These are phyloP conservation scores for Hippophae tibetana DNA, from an alignment of 306 rosid species.

Conservation along the genomic window DNA sequence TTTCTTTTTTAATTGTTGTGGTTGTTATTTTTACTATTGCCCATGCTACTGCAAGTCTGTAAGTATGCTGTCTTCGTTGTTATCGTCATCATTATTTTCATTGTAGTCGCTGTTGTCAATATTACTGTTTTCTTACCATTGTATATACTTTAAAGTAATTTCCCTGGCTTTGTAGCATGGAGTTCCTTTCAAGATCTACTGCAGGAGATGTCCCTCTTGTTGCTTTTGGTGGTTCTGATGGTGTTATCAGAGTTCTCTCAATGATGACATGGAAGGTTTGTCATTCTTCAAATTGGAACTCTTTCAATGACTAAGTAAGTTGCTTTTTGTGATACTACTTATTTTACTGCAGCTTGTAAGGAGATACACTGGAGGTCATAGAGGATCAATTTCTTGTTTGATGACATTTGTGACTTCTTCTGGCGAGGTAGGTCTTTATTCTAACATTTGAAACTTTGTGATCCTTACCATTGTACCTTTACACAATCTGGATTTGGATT, in stretches of 20 bases:
- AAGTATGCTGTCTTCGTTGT: not conserved
- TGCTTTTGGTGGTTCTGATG: slow-evolving; percentile 98
- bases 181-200: slow-evolving; percentile 81
- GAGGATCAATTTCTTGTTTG: slow-evolving; percentile 91
- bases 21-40: not conserved
- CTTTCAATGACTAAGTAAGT: slow-evolving; percentile 8
- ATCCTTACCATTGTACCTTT: not conserved
- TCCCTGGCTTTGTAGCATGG: slow-evolving; percentile 67
- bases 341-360: slow-evolving; percentile 71
- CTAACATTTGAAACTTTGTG: slow-evolving; percentile 18
- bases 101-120: not conserved
- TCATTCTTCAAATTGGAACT: slow-evolving; percentile 18
- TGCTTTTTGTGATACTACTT: slow-evolving; percentile 18
- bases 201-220: slow-evolving; percentile 91
- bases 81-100: not conserved
- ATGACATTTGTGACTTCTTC: slow-evolving; percentile 90
- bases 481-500: slow-evolving; percentile 3
- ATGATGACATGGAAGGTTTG: slow-evolving; percentile 98
- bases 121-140: not conserved
- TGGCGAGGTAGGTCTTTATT: slow-evolving; percentile 70
- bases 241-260: slow-evolving; percentile 94
- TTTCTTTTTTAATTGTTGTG: not conserved
- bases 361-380: slow-evolving; percentile 93
- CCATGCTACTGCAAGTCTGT: not conserved
- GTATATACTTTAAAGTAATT: not conserved